Evolutionary conservation across 768 basidiomycete species (phyloP), one percentile per base, ranked within the genome.

Genomic region (Tremella mesenterica): DNA sequence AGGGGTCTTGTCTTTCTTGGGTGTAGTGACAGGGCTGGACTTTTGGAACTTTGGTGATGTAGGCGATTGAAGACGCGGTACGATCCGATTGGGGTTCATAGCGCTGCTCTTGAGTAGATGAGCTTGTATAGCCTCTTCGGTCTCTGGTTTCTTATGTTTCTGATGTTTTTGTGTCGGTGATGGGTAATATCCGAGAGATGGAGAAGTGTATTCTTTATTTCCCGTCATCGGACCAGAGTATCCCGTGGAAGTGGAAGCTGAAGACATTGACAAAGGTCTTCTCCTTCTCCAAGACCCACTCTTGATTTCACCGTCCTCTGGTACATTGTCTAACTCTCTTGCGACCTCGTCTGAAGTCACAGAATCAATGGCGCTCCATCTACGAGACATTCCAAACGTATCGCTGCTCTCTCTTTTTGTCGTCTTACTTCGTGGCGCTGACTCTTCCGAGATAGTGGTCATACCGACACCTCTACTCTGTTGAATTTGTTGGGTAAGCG

Each of bases 31-130:
- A 39, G 10, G 14, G 18, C 6, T 18, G 14, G 28, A 29, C 26
- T 16, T 28, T 12, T 46, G 39, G 26, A 20, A 10, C 21, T 10
- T 25, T 48, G 54, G 21, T 25, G n/a, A 38, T 44, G 21, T 23
- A n/a, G 20, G 50, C 25, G 8, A n/a, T 25, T 4, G 51, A 30
- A 23, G 38, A 8, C 38, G 38, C n/a, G 65, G 62, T 8, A 62
- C 56, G 27, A 64, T 64, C n/a, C 49, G 28, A 12, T 52, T 41
- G 2, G 53, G 54, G 39, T 61, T 61, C 48, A 39, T 41, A n/a
- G 57, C 53, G 16, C 52, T 59, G 8, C 49, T 34, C 29, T 58
- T 57, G n/a, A 61, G 43, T 14, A 67, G 53, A 33, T 64, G 54
- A 4, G 58, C 58, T 9, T 53, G 44, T 20, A 64, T 64, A 1